A percentile compares a stretch with the other conserved stretches of the same genome.
These are phyloP conservation scores for Botryotinia convoluta DNA, from an alignment of 2,329 filamentous ascomycete species.

Conservation along the genomic window DNA sequence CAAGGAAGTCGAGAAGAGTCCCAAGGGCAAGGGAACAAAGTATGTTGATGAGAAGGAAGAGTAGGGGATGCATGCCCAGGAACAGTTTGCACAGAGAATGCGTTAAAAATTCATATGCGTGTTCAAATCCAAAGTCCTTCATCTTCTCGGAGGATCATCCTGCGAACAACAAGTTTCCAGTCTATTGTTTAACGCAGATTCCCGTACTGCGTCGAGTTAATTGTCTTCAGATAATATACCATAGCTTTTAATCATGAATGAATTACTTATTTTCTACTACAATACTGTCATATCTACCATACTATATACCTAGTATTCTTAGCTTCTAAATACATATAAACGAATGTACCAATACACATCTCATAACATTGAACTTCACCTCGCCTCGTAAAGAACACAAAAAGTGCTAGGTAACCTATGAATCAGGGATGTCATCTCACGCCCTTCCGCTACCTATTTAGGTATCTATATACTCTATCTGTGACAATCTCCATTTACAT, in stretches of 20 bases:
- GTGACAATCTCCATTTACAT: not conserved
- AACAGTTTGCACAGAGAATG: not conserved
- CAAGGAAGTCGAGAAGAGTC: constrained; percentile 34
- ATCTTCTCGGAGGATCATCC: not conserved
- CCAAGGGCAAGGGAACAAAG: constrained; percentile 34
- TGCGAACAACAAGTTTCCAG: not conserved
- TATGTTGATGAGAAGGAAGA: constrained; percentile 37
- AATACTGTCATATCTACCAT: not conserved
- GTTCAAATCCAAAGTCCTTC: too few species aligned
- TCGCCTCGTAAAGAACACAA: not conserved
- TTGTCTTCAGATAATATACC: not conserved
- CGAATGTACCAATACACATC: not conserved
- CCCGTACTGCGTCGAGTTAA: not conserved
- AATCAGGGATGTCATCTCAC: not conserved
- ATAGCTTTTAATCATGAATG: not conserved
- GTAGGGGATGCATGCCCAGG: not conserved
- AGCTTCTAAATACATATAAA: not conserved
- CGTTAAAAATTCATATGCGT: not conserved
- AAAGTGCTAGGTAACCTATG: not conserved
- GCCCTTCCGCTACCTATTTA: not conserved
- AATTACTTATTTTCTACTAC: not conserved
- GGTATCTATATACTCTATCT: not conserved
- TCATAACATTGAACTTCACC: not conserved
- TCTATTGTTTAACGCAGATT: not conserved
- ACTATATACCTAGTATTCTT: not conserved